Conservation (phyloP, 768 basidiomycete species). For the Amanita pseudoporphyria region DNA sequence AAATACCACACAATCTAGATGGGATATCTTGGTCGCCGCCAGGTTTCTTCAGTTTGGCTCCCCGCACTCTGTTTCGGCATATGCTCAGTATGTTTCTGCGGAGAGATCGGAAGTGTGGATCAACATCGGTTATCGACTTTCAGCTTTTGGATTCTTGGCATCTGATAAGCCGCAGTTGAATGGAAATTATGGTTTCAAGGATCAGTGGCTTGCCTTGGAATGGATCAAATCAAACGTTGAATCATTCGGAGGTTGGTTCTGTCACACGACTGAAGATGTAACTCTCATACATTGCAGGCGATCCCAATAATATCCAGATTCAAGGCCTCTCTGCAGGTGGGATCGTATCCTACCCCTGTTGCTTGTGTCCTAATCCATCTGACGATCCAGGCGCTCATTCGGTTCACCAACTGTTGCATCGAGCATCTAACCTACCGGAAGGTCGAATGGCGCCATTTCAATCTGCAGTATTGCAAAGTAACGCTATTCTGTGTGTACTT, state of each 20-base stretch:
- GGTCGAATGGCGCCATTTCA: conserved; percentile 52
- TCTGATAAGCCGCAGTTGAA: conserved; percentile 47
- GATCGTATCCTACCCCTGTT: neutral
- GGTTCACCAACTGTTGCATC: conserved; percentile 65
- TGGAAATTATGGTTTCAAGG: conserved; percentile 81
- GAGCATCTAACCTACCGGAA: conserved; percentile 51
- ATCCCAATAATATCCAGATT: conserved; percentile 51
- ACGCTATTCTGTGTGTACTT: conserved; percentile 54
- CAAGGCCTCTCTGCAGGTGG: conserved; percentile 66
- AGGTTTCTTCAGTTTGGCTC: conserved; percentile 78
- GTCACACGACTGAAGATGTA: neutral
- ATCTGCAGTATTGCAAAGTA: conserved; percentile 63
- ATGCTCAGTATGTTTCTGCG: conserved; percentile 59
- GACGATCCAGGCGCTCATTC: conserved; percentile 50
- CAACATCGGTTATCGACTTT: conserved; percentile 69
- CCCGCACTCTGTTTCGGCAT: conserved; percentile 48
- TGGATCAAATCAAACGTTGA: conserved; percentile 65
- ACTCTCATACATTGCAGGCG: conserved; percentile 27
- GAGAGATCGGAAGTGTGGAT: conserved; percentile 64
- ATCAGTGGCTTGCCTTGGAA: conserved; percentile 69
- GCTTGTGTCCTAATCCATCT: neutral
- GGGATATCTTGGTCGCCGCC: neutral
- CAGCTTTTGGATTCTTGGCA: conserved; percentile 70
- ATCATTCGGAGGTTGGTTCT: conserved; percentile 51
- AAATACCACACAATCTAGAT: neutral